phyloP scores from a whole-genome alignment of 176 grass and related monocot genomes.

The Ensete glaucum region DNA sequence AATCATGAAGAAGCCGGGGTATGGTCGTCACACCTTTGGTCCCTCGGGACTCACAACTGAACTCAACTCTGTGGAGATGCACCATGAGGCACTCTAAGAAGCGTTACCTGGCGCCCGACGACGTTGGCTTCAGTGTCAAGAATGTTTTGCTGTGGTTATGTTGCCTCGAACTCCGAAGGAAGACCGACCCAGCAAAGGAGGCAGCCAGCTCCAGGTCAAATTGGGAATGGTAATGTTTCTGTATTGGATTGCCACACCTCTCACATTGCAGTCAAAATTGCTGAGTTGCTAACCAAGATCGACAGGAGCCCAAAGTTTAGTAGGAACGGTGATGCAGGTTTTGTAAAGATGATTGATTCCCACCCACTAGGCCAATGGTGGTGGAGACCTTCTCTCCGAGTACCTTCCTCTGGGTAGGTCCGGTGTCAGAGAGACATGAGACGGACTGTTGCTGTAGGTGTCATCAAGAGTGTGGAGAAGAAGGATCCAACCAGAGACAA shows the following conservation, averaged over 20 bases:
- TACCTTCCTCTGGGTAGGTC: not conserved
- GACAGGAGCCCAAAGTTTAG: conserved; percentile 8
- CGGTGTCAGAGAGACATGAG: conserved; percentile 11
- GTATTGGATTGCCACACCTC: conserved; percentile 10
- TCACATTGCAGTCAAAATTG: conserved; percentile 2
- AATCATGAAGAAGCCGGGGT: not conserved
- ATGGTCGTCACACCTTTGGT: conserved; percentile 7
- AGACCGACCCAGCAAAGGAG: not conserved
- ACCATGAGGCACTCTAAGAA: conserved; percentile 11
- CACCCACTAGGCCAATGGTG: not conserved
- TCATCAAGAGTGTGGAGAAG: conserved; percentile 6
- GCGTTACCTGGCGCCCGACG: not conserved
- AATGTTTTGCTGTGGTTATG: not conserved
- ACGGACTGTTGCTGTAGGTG: not conserved
- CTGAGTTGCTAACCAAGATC: not conserved
- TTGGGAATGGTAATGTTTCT: not conserved
- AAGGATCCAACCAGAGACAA: conserved; percentile 29
- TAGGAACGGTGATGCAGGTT: not conserved
- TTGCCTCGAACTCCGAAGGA: not conserved
- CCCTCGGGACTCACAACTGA: not conserved
- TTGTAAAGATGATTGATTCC: conserved; percentile 4
- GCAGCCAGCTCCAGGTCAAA: conserved; percentile 10
- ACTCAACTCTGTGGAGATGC: conserved; percentile 6
- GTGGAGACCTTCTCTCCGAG: not conserved
- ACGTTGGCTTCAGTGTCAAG: conserved; percentile 5